Base-by-base conservation (phyloP, 495 filamentous ascomycete genomes). In the Echria macrotheca region DNA sequence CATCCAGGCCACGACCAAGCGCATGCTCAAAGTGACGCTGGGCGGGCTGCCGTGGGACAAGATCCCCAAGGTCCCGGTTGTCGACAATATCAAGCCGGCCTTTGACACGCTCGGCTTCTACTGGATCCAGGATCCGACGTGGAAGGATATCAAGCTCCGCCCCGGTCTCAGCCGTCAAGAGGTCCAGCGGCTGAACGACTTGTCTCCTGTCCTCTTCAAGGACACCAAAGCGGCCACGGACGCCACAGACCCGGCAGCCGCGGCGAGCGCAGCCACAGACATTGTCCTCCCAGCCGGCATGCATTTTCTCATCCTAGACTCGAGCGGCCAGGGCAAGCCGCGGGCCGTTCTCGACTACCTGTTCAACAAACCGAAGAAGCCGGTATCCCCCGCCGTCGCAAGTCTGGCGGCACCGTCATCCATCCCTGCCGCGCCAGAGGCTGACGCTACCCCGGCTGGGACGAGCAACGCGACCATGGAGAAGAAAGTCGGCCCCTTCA, bases 231-330 rank as follows among this genome's bases (percentile, higher is more conserved):
- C 18, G 17, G 12, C 40, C 12, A 26, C 7, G 12, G 12, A 8
- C 12, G 22, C 44, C 4, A 48, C 14, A 0, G 53, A 66, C 46
- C n/a, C n/a, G n/a, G n/a, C n/a, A n/a, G 11, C 17, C 10, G 7
- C 18, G 17, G 12, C 40, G 17, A 26, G 10, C 17, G 12, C 12
- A 10, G 22, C 44, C 4, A 48, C 14, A 0, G 53, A 66, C 46
- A 28, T 63, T 10, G 60, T 67, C 9, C 46, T 69, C 25, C 31
- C 38, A 19, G 49, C 50, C 1, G 65, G 66, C 1, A 38, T 49
- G 11, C 66, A 69, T 50, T 65, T 69, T 37, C 55, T 69, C 23
- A 14, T 65, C 5, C 44, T 65, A 2, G n/a, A 48, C 9, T 54
- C 49, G 22, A 42, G 51, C 39, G 37, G 53, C 25, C 31, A 49